Percentiles rank a stretch among this genome's conserved stretches.
These are phyloP conservation scores for Phaeosphaeria sp. DNA, from an alignment of 2,329 filamentous ascomycete species.

Conservation along the genomic window DNA sequence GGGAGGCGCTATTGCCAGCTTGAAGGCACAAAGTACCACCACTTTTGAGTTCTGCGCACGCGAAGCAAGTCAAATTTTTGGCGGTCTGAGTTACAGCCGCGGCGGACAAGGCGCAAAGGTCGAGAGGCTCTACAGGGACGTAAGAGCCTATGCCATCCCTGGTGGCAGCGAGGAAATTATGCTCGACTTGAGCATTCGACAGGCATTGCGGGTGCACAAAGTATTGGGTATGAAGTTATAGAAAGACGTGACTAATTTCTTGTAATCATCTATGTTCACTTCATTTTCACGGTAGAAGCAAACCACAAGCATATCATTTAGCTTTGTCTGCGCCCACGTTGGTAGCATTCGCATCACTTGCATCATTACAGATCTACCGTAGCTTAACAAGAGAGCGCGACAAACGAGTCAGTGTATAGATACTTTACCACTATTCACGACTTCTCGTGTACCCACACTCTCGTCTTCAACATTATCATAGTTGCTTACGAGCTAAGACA, in stretches of 20 bases:
- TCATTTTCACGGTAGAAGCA: background rate
- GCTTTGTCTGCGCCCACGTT: background rate
- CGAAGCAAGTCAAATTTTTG: slow-evolving; percentile 97
- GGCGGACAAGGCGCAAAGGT: slow-evolving; percentile 96
- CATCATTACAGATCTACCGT: background rate
- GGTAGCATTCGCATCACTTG: background rate
- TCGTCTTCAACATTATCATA: background rate
- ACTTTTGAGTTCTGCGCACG: slow-evolving; percentile 98
- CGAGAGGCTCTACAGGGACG: slow-evolving; percentile 92
- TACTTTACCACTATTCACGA: background rate
- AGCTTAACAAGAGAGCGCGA: background rate
- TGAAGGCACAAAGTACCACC: slow-evolving; percentile 92
- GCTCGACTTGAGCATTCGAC: slow-evolving; percentile 93
- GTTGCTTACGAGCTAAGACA: background rate
- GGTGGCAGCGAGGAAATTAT: slow-evolving; percentile 98
- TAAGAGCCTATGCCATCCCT: slow-evolving; percentile 91
- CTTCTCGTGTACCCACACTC: background rate
- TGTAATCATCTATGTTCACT: background rate
- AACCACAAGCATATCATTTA: background rate
- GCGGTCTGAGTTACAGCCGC: slow-evolving; percentile 87
- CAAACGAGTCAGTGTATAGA: background rate
- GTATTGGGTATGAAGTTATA: slow-evolving; percentile 9
- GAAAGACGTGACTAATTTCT: background rate
- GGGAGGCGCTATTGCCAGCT: slow-evolving; percentile 87
- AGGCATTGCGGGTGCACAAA: slow-evolving; percentile 63